A percentile compares a stretch with the other conserved stretches of the same genome.
Evolutionary conservation across 257 asterid genomes (phyloP).

Genomic region (Solanum etuberosum): DNA sequence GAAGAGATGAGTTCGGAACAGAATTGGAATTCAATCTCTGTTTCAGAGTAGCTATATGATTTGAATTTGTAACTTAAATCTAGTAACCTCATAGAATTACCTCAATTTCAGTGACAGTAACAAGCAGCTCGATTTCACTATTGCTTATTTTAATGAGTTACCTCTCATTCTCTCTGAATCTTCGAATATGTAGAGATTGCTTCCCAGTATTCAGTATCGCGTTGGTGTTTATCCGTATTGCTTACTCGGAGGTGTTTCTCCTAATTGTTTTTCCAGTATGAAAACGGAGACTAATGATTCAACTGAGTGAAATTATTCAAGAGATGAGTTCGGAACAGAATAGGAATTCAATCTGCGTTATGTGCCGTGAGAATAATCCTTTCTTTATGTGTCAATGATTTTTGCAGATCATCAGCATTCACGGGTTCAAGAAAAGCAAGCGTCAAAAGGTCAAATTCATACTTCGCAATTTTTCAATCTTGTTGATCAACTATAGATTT

Average conservation of each 20-base stretch:
- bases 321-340: not conserved
- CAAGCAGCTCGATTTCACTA: not conserved
- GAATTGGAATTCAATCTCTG: not conserved
- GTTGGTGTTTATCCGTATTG: not conserved
- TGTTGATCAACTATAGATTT: not conserved
- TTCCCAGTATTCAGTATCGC: not conserved
- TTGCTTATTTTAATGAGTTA: not conserved
- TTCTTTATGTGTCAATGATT: not conserved
- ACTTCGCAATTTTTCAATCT: not conserved
- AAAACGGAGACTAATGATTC: not conserved
- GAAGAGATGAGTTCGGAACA: not conserved
- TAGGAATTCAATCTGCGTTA: not conserved
- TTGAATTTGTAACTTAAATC: not conserved
- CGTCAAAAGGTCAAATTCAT: conserved; percentile 7
- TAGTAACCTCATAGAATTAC: not conserved
- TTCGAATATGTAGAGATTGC: not conserved
- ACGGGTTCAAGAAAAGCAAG: conserved; percentile 14
- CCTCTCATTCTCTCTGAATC: not conserved
- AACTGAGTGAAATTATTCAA: not conserved
- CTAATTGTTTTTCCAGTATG: not conserved
- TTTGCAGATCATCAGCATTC: conserved; percentile 20
- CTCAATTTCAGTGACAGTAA: not conserved
- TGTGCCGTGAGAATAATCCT: not conserved
- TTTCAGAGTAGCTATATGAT: not conserved
- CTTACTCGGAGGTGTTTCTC: not conserved